Percentiles rank a stretch among this genome's conserved stretches.
Conservation (phyloP, 2,329 filamentous ascomycete species). For the Calonectria montana region DNA sequence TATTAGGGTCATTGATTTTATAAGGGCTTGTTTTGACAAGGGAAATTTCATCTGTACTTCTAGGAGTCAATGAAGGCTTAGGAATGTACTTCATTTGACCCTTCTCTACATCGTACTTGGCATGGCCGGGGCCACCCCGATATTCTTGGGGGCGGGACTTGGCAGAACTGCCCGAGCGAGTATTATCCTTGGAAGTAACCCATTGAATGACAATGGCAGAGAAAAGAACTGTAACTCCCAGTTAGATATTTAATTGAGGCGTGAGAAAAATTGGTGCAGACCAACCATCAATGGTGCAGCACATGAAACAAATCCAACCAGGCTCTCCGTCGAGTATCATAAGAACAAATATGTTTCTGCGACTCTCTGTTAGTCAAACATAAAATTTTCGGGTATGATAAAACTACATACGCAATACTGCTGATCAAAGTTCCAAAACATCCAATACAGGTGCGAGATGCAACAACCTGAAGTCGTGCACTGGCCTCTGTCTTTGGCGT, state of each 20-base stretch:
- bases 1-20: background rate
- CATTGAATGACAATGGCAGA: background rate
- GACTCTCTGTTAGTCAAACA: conserved; percentile 5
- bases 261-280: background rate
- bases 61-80: background rate
- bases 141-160: background rate
- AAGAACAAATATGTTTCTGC: conserved; percentile 68
- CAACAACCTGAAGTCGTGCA: background rate
- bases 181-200: background rate
- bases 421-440: background rate
- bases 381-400: background rate
- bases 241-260: background rate
- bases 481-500: background rate
- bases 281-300: conserved; percentile 72
- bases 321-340: conserved; percentile 70
- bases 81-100: background rate
- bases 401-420: background rate
- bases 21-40: background rate
- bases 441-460: background rate
- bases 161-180: background rate
- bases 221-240: background rate
- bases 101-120: background rate
- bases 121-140: background rate
- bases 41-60: background rate
- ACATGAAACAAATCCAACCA: conserved; percentile 74